phyloP scores from a whole-genome alignment of 164 flowering plant species.

The Aristolochia californica region DNA sequence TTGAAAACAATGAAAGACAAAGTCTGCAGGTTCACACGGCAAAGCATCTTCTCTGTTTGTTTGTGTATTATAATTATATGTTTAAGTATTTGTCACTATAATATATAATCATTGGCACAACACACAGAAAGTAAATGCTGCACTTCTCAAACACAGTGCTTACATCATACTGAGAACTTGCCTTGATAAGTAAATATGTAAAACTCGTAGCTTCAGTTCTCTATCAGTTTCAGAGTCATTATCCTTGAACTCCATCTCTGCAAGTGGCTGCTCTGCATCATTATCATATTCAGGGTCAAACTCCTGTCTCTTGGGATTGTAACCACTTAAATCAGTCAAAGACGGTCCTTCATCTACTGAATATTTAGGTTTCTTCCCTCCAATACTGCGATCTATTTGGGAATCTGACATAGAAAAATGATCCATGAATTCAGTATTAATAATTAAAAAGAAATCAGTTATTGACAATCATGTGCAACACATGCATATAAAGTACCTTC shows the following conservation, averaged over 20 bases:
- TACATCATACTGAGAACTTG: slow-evolving; percentile 4
- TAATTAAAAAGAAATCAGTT: not conserved
- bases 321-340: slow-evolving; percentile 69
- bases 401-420: slow-evolving; percentile 18
- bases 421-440: not conserved
- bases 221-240: slow-evolving; percentile 66
- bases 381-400: slow-evolving; percentile 65
- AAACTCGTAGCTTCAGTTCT: slow-evolving; percentile 64
- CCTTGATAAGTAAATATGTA: slow-evolving; percentile 74
- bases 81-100: not conserved
- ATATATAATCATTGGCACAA: not conserved
- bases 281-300: slow-evolving; percentile 95
- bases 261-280: slow-evolving; percentile 90
- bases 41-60: not conserved
- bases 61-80: not conserved
- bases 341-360: slow-evolving; percentile 59
- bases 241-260: slow-evolving; percentile 96
- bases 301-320: slow-evolving; percentile 87
- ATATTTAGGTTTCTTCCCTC: slow-evolving; percentile 69
- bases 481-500: slow-evolving; percentile 8
- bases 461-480: not conserved
- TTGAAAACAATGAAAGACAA: not conserved
- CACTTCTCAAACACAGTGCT: not conserved
- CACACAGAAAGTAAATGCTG: no score
- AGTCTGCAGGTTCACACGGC: no score